phyloP scores from a whole-genome alignment of 768 basidiomycete genomes.

The Pleurotus tuoliensis region DNA sequence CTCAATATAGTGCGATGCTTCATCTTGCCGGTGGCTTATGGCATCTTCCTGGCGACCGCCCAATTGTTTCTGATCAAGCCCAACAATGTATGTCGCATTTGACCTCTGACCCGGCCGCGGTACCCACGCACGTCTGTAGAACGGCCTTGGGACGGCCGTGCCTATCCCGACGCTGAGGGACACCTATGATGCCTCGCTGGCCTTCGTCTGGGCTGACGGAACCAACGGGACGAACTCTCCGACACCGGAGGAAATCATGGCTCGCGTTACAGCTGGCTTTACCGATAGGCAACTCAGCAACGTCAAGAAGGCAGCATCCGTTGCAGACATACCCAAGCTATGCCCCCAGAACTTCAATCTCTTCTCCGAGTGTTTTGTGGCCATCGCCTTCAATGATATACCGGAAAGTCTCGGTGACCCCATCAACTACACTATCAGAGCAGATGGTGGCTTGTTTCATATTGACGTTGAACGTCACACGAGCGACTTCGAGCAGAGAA shows the following conservation, averaged over 20 bases:
- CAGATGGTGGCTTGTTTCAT: slow-evolving; percentile 59
- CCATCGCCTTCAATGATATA: slow-evolving; percentile 56
- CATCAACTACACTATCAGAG: slow-evolving; percentile 67
- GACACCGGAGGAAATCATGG: slow-evolving; percentile 57
- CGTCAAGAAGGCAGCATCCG: slow-evolving; percentile 45
- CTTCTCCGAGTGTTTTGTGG: slow-evolving; percentile 69
- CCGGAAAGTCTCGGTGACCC: slow-evolving; percentile 34
- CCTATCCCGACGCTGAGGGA: slow-evolving; percentile 43
- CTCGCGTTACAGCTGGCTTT: slow-evolving; percentile 52
- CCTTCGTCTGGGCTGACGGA: slow-evolving; percentile 66
- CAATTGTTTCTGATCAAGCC: slow-evolving; percentile 56
- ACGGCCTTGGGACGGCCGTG: slow-evolving; percentile 56
- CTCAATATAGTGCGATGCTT: slow-evolving; percentile 60
- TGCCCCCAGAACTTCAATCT: slow-evolving; percentile 77
- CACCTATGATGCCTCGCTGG: slow-evolving; percentile 48
- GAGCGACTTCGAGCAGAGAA: slow-evolving; percentile 63
- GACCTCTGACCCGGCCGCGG: not conserved
- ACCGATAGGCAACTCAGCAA: slow-evolving; percentile 38
- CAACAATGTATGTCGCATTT: slow-evolving; percentile 49
- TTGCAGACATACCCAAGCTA: slow-evolving; percentile 43
- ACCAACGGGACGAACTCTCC: slow-evolving; percentile 55
- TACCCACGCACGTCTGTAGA: slow-evolving; percentile 29
- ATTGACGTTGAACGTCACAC: slow-evolving; percentile 64
- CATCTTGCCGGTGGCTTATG: slow-evolving; percentile 61
- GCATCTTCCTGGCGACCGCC: slow-evolving; percentile 62